phyloP scores from a whole-genome alignment of 257 asterid genomes.

The Plantago ovata region DNA sequence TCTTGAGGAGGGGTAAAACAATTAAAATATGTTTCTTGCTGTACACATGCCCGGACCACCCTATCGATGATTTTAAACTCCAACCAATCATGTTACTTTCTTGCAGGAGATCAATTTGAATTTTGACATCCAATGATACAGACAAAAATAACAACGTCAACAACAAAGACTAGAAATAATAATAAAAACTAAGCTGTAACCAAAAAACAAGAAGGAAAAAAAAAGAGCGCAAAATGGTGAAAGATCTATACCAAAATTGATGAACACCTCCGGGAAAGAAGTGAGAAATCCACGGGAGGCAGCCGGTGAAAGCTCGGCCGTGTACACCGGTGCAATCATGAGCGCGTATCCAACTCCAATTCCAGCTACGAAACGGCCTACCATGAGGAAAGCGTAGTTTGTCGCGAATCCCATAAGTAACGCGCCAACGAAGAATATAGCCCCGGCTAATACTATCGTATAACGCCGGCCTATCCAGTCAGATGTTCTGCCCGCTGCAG shows the following conservation, averaged over 20 bases:
- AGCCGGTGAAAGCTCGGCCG: constrained; percentile 93
- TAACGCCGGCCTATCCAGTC: constrained; percentile 87
- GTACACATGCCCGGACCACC: background rate
- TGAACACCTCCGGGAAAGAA: constrained; percentile 92
- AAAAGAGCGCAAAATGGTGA: background rate
- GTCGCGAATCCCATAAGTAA: constrained; percentile 88
- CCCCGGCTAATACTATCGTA: constrained; percentile 77
- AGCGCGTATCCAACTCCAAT: constrained; percentile 90
- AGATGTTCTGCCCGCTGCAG: constrained; percentile 85
- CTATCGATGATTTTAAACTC: background rate
- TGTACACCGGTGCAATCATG: constrained; percentile 94
- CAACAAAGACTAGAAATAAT: constrained; percentile 1
- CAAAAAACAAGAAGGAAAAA: background rate
- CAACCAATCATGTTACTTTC: constrained; percentile 20
- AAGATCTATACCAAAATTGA: constrained; percentile 53
- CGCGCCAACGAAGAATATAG: constrained; percentile 75
- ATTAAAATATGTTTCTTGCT: background rate
- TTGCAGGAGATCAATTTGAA: background rate
- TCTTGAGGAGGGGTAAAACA: no score
- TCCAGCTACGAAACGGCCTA: constrained; percentile 79
- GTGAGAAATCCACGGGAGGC: constrained; percentile 81
- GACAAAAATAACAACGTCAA: constrained; percentile 5
- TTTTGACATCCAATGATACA: constrained; percentile 13
- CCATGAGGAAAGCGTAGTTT: constrained; percentile 74
- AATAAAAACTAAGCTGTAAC: no score